Evolutionary conservation across 495 filamentous ascomycete genomes (phyloP).

Genomic region (Trichoderma orchidacearum): DNA sequence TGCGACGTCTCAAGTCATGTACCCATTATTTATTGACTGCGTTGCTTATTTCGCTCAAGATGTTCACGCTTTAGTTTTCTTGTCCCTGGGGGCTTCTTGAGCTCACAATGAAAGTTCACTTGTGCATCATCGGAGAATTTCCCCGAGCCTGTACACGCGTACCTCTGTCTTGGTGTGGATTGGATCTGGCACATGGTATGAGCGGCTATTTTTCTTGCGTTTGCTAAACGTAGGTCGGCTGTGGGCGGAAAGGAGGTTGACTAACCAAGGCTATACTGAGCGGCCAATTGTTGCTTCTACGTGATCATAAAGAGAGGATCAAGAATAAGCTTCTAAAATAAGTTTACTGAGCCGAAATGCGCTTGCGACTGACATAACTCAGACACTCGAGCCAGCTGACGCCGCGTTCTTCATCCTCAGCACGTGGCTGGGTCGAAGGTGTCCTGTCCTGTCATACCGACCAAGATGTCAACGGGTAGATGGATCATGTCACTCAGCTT

Average conservation of each 20-base stretch:
- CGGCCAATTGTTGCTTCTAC: too few relatives aligned
- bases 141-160: background rate
- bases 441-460: background rate
- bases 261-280: too few relatives aligned
- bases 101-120: background rate
- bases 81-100: background rate
- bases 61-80: background rate
- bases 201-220: background rate
- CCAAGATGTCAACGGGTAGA: background rate
- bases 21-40: too few relatives aligned
- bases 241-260: background rate
- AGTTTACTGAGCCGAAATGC: background rate
- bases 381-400: background rate
- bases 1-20: too few relatives aligned
- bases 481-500: background rate
- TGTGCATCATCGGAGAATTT: constrained; percentile 1
- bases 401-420: background rate
- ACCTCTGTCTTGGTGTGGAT: background rate
- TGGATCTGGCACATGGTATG: background rate
- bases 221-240: background rate
- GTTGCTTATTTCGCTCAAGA: too few relatives aligned
- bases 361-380: background rate
- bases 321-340: background rate
- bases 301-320: too few relatives aligned
- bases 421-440: background rate